Base-by-base conservation (phyloP, 805 yeast genomes). In the Saturnispora diversa region DNA sequence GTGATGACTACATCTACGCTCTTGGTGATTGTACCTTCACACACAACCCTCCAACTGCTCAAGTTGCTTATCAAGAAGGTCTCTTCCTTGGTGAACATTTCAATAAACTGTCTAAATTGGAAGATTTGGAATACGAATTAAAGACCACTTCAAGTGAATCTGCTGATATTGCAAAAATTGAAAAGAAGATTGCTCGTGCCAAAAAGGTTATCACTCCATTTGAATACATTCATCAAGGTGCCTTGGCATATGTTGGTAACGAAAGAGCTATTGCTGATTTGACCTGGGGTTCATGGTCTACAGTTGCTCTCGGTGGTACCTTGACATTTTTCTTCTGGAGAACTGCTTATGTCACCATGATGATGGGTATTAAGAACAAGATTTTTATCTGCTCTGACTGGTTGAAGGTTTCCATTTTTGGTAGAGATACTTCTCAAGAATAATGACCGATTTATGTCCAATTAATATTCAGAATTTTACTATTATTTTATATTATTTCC, bases 51-150 rank as follows among this genome's bases (percentile, higher is more conserved):
- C 97, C 97, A 52, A 88, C 97, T 47, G 97, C 97, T 20, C 97
- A 88, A 71, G 97, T 87, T 42, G 97, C 97, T 31, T 78, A 86
- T 66, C 97, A 88, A 70, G 85, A 88, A 65, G 97, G 96, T 60
- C 69, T 71, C 43, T 88, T 75, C 65, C 73, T 88, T 50, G 92
- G 88, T 42, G 66, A 69, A 25, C 75, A 78, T 50, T 81, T 88
- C 62, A 72, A 74, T 58, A 79, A 71, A 51, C 63, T 77, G 53
- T 68, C 79, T 51, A 74, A 74, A 51, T 68, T 80, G 43, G 87
- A 81, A 40, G 68, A 74, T 31, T 56, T 75, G 46, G 67, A 77
- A 53, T 71, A 57, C 49, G 64, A 64, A 44, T 53, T 74, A 37
- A 53, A 61, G 27, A 58, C 69, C 59, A 56, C 63, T 31, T 64